Evolutionary conservation across 768 basidiomycete genomes (phyloP).

Genomic region (Daedalea quercina): DNA sequence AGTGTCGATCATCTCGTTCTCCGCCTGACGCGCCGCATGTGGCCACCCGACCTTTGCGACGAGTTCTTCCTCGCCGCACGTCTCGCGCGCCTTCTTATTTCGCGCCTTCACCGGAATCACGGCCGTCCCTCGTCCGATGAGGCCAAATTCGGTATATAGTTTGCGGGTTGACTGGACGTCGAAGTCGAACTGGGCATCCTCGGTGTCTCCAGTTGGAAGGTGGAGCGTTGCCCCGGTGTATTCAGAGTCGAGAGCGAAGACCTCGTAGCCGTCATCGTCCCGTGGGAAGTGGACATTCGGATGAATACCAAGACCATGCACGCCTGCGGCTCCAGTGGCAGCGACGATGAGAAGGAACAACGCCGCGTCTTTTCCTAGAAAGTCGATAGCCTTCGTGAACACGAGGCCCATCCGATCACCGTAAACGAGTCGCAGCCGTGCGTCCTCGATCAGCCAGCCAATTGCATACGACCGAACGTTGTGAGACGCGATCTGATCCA

Average conservation of each 20-base stretch:
- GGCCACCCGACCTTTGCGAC: slow-evolving; percentile 7
- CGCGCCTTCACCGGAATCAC: not conserved
- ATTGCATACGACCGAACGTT: not conserved
- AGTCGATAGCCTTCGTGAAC: not conserved
- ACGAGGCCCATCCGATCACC: not conserved
- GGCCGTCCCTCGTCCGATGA: slow-evolving; percentile 2
- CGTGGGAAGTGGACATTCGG: not conserved
- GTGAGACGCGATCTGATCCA: not conserved
- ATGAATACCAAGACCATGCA: not conserved
- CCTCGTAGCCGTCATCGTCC: not conserved
- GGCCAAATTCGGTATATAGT: not conserved
- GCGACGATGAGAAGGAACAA: not conserved
- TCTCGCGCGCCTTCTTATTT: not conserved
- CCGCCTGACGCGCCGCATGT: not conserved
- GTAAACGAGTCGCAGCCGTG: not conserved
- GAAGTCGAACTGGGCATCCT: not conserved
- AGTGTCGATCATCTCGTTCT: not conserved
- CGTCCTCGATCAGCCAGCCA: not conserved
- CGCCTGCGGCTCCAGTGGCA: not conserved
- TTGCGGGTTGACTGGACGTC: not conserved
- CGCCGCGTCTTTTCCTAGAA: not conserved
- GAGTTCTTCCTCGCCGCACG: not conserved
- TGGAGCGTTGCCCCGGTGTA: not conserved
- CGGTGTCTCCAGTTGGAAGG: no score
- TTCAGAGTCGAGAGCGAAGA: no score